A percentile compares a stretch with the other conserved stretches of the same genome.
Evolutionary conservation across 768 basidiomycete genomes (phyloP).

Genomic region (Lentinula sp.): DNA sequence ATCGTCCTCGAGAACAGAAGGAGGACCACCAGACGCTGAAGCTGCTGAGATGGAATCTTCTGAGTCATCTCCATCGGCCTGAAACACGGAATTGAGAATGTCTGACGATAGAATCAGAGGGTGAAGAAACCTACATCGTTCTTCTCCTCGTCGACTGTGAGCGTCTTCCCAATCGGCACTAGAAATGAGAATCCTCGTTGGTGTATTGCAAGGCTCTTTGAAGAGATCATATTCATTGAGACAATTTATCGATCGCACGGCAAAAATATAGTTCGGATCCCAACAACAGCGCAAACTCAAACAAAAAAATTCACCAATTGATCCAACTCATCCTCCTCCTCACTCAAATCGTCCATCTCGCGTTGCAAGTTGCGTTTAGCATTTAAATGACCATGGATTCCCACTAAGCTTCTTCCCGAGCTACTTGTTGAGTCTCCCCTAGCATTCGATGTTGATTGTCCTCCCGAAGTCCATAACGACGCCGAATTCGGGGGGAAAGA

Average conservation of each 20-base stretch:
- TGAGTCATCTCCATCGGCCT: constrained; percentile 46
- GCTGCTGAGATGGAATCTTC: constrained; percentile 36
- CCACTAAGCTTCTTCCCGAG: constrained; percentile 19
- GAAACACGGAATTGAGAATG: constrained; percentile 5
- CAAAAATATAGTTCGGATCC: too few relatives aligned
- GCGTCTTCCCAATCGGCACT: constrained; percentile 66
- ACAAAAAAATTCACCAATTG: constrained; percentile 45
- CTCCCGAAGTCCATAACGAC: not conserved
- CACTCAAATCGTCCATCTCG: constrained; percentile 80
- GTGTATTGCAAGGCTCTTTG: constrained; percentile 52
- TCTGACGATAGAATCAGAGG: not conserved
- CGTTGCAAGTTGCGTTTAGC: constrained; percentile 61
- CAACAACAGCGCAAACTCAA: not conserved
- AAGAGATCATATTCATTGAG: not conserved
- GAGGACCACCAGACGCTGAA: constrained; percentile 25
- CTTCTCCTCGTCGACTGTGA: constrained; percentile 79
- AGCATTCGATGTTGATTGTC: not conserved
- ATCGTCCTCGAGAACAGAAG: constrained; percentile 39
- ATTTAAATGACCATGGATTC: constrained; percentile 52
- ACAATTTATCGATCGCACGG: too few relatives aligned
- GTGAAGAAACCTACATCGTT: constrained; percentile 53
- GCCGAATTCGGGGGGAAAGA: constrained; percentile 28
- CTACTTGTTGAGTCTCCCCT: not conserved
- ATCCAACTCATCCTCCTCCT: constrained; percentile 80
- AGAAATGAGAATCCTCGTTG: constrained; percentile 64